phyloP scores from a whole-genome alignment of 257 asterid genomes.

The Fraxinus cuspidata region DNA sequence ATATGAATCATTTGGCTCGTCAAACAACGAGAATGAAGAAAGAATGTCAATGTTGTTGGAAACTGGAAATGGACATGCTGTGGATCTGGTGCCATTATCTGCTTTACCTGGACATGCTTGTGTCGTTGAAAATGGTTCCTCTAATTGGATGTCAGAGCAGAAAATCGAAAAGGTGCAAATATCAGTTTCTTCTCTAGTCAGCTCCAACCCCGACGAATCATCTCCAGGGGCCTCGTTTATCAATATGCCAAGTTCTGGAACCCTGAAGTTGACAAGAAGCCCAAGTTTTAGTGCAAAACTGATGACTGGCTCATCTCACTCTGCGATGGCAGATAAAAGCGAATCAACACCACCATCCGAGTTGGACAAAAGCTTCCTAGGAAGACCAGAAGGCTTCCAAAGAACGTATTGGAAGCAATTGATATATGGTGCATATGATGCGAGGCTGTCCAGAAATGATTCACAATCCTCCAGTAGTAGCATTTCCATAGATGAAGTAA shows the following conservation, averaged over 20 bases:
- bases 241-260: slow-evolving; percentile 46
- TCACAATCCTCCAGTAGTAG: slow-evolving; percentile 68
- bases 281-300: slow-evolving; percentile 64
- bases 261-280: slow-evolving; percentile 55
- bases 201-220: slow-evolving; percentile 42
- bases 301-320: slow-evolving; percentile 40
- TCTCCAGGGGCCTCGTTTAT: slow-evolving; percentile 44
- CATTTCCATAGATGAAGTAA: slow-evolving; percentile 56
- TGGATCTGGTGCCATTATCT: slow-evolving; percentile 34
- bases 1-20: slow-evolving; percentile 33
- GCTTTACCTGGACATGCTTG: slow-evolving; percentile 39
- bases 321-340: slow-evolving; percentile 44
- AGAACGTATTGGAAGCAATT: slow-evolving; percentile 89
- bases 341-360: slow-evolving; percentile 76
- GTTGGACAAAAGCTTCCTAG: slow-evolving; percentile 54
- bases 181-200: slow-evolving; percentile 40
- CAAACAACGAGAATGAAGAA: slow-evolving; percentile 47
- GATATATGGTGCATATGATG: slow-evolving; percentile 54
- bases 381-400: slow-evolving; percentile 60
- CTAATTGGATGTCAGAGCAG: slow-evolving; percentile 45
- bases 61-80: slow-evolving; percentile 27
- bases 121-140: slow-evolving; percentile 35
- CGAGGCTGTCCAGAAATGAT: slow-evolving; percentile 51
- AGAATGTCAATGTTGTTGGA: slow-evolving; percentile 37
- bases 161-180: slow-evolving; percentile 50